These are phyloP conservation scores for Halenospora varia DNA, from an alignment of 495 filamentous ascomycete genomes.

Conservation along the genomic window DNA sequence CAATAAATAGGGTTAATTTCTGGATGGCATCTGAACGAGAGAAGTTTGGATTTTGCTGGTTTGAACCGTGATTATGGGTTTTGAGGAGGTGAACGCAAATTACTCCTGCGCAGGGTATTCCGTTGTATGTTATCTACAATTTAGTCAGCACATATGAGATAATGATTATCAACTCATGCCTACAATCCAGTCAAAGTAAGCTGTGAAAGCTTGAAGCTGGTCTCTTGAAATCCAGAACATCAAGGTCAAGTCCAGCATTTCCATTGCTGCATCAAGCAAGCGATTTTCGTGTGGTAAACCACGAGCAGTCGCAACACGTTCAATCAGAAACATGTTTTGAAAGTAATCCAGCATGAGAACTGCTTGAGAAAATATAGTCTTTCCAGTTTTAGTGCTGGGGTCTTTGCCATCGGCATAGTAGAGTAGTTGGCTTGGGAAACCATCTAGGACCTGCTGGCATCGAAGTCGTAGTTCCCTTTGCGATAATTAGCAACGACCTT, in stretches of 20 bases:
- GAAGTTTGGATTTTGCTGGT: conserved; percentile 4
- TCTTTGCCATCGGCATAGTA: conserved; percentile 10
- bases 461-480: conserved; percentile 18
- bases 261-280: conserved; percentile 19
- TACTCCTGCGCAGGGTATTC: conserved; percentile 21
- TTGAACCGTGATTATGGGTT: not conserved
- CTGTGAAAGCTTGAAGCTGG: conserved; percentile 10
- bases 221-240: conserved; percentile 24
- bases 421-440: conserved; percentile 15
- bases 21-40: conserved; percentile 23
- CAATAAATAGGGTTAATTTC: conserved; percentile 25
- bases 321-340: conserved; percentile 20
- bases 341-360: conserved; percentile 12
- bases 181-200: conserved; percentile 26
- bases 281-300: conserved; percentile 14
- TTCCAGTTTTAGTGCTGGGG: conserved; percentile 11
- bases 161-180: not conserved
- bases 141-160: not conserved
- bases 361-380: conserved; percentile 11
- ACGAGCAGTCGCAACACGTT: conserved; percentile 19
- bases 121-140: conserved; percentile 16
- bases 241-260: conserved; percentile 21
- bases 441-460: conserved; percentile 1
- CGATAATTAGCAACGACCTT: not conserved
- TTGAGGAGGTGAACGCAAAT: conserved; percentile 25